Percentiles rank a stretch among this genome's conserved stretches.
Conservation (phyloP, 441 rosid genomes). For the Brassica balearica region DNA sequence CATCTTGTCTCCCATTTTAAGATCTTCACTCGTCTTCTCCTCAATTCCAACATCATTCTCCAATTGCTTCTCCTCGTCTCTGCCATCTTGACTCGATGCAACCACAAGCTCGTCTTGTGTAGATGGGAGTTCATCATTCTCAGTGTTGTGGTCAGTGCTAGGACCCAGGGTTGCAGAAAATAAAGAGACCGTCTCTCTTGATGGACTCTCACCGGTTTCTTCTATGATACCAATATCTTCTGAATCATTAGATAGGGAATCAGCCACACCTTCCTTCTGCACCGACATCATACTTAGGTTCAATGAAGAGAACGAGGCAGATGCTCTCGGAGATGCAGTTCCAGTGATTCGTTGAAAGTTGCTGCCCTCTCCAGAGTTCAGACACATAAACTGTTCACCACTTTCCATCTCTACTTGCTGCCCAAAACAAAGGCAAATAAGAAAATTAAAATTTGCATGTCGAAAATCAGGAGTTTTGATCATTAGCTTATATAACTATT, state of each 20-base stretch:
- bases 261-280: slow-evolving; percentile 50
- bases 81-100: slow-evolving; percentile 37
- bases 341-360: slow-evolving; percentile 55
- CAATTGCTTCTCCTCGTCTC: slow-evolving; percentile 30
- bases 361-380: slow-evolving; percentile 56
- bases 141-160: slow-evolving; percentile 38
- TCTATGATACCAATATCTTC: slow-evolving; percentile 67
- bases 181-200: slow-evolving; percentile 42
- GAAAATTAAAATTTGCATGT: background rate
- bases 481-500: slow-evolving; percentile 3
- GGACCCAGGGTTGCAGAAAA: slow-evolving; percentile 37
- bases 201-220: slow-evolving; percentile 45
- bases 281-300: slow-evolving; percentile 49
- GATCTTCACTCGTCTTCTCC: slow-evolving; percentile 29
- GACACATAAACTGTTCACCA: slow-evolving; percentile 58
- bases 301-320: slow-evolving; percentile 57
- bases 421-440: slow-evolving; percentile 17
- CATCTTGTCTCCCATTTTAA: background rate
- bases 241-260: slow-evolving; percentile 60
- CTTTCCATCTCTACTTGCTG: slow-evolving; percentile 63
- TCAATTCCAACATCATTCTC: slow-evolving; percentile 37
- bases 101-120: slow-evolving; percentile 38
- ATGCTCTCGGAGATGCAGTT: slow-evolving; percentile 53
- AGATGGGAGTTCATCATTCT: slow-evolving; percentile 37
- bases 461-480: background rate